phyloP scores from a whole-genome alignment of 2,329 filamentous ascomycete species.

The Ophiostoma australiae region DNA sequence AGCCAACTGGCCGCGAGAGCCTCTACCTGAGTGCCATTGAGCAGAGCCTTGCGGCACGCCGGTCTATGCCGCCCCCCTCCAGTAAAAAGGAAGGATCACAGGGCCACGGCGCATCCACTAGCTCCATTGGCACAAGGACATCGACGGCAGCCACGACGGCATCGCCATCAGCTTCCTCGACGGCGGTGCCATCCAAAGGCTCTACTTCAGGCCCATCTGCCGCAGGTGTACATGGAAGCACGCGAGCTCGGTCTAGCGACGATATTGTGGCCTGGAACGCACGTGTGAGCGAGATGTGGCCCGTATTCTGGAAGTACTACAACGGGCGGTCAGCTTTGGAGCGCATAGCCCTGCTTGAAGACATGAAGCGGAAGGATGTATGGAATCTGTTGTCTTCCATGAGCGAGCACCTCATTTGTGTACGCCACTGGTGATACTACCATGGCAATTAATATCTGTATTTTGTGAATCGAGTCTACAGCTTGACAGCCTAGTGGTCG shows the following conservation, averaged over 20 bases:
- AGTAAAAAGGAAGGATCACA: constrained; percentile 24
- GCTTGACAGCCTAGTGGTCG: neutral
- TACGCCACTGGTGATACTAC: constrained; percentile 59
- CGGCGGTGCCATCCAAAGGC: neutral
- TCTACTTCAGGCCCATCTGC: neutral
- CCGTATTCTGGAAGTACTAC: constrained; percentile 74
- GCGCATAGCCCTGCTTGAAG: constrained; percentile 77
- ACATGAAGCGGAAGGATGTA: constrained; percentile 77
- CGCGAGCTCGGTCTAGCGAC: constrained; percentile 15
- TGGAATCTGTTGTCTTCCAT: constrained; percentile 62
- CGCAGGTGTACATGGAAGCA: neutral
- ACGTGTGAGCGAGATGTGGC: constrained; percentile 63
- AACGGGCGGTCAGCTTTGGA: constrained; percentile 82
- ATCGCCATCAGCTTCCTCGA: neutral
- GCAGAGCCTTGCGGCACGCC: constrained; percentile 40
- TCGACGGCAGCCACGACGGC: neutral
- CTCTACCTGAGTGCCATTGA: constrained; percentile 62
- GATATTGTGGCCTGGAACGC: constrained; percentile 40
- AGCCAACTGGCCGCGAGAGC: constrained; percentile 71
- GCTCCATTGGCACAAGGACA: neutral
- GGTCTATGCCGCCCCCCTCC: constrained; percentile 21
- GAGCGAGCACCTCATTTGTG: constrained; percentile 62
- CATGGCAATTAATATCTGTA: neutral
- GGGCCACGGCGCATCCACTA: constrained; percentile 13
- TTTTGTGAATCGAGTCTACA: neutral